Percentiles rank a stretch among this genome's conserved stretches.
Conservation (phyloP, 352 stramenopile genomes). For the Phytopythium cucurbitacearum region DNA sequence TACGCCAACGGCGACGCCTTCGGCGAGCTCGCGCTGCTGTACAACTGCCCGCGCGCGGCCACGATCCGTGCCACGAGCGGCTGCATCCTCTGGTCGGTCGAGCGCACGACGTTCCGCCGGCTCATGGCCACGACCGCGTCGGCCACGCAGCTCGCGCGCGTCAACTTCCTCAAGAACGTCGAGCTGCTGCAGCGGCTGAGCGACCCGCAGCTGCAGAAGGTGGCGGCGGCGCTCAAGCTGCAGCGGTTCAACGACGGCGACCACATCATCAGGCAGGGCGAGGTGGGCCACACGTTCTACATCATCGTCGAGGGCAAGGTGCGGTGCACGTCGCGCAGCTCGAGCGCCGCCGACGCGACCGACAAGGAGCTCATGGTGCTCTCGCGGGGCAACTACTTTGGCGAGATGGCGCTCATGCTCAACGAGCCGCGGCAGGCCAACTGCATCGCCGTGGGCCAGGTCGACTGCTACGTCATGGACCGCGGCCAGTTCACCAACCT, state of each 20-base stretch:
- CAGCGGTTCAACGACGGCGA: slow-evolving; percentile 87
- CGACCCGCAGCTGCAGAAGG: slow-evolving; percentile 83
- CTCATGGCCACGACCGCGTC: slow-evolving; percentile 81
- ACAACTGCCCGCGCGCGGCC: slow-evolving; percentile 93
- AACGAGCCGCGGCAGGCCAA: slow-evolving; percentile 85
- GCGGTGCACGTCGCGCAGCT: slow-evolving; percentile 50
- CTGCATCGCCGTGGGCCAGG: slow-evolving; percentile 64
- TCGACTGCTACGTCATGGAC: slow-evolving; percentile 92
- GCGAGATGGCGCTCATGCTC: slow-evolving; percentile 83
- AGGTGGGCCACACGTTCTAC: slow-evolving; percentile 96
- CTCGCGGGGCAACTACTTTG: slow-evolving; percentile 83
- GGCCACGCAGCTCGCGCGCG: slow-evolving; percentile 62
- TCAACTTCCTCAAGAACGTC: slow-evolving; percentile 94
- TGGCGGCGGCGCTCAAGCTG: slow-evolving; percentile 80
- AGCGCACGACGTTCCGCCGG: slow-evolving; percentile 83
- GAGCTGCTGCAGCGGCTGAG: slow-evolving; percentile 89
- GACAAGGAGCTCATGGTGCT: slow-evolving; percentile 82
- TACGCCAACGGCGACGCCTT: slow-evolving; percentile 88
- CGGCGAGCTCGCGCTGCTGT: slow-evolving; percentile 96
- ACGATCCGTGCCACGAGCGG: slow-evolving; percentile 88
- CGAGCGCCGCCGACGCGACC: slow-evolving; percentile 28
- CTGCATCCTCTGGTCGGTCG: slow-evolving; percentile 91
- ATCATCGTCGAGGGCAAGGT: slow-evolving; percentile 95
- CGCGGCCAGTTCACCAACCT: slow-evolving; percentile 85
- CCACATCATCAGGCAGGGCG: slow-evolving; percentile 93